Conservation (phyloP, 441 rosid species). For the Bruguiera hainesii region DNA sequence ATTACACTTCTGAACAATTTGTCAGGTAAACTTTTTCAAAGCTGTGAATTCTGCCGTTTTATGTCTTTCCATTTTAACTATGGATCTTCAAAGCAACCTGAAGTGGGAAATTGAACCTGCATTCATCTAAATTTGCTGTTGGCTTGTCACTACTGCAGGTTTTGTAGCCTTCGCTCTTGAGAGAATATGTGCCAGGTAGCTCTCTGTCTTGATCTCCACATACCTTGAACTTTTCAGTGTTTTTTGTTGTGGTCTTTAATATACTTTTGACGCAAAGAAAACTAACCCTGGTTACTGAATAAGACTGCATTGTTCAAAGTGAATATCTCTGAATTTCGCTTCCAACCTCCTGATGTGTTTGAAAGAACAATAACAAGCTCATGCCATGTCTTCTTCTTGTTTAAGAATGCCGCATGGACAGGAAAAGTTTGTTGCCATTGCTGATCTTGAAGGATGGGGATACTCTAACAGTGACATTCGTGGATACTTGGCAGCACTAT, state of each 20-base stretch:
- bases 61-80: not conserved
- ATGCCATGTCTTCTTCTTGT: slow-evolving; percentile 9
- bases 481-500: slow-evolving; percentile 62
- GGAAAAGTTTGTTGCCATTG: slow-evolving; percentile 66
- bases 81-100: not conserved
- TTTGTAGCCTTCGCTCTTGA: slow-evolving; percentile 66
- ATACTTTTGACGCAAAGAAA: not conserved
- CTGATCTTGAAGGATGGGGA: slow-evolving; percentile 90
- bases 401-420: slow-evolving; percentile 74
- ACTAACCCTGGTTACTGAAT: not conserved
- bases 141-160: slow-evolving; percentile 35
- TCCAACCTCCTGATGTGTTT: not conserved
- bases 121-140: not conserved
- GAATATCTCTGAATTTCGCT: not conserved
- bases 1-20: slow-evolving; percentile 2
- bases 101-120: not conserved
- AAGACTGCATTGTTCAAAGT: not conserved
- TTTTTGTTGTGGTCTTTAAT: too few species aligned
- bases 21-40: not conserved
- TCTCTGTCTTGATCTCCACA: not conserved
- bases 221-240: too few species aligned
- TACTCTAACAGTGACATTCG: slow-evolving; percentile 69
- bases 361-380: slow-evolving; percentile 6
- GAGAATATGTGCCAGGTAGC: slow-evolving; percentile 62
- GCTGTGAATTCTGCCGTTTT: not conserved